These are phyloP conservation scores for Sistotremastrum suecicum DNA, from an alignment of 768 basidiomycete species.

Conservation along the genomic window DNA sequence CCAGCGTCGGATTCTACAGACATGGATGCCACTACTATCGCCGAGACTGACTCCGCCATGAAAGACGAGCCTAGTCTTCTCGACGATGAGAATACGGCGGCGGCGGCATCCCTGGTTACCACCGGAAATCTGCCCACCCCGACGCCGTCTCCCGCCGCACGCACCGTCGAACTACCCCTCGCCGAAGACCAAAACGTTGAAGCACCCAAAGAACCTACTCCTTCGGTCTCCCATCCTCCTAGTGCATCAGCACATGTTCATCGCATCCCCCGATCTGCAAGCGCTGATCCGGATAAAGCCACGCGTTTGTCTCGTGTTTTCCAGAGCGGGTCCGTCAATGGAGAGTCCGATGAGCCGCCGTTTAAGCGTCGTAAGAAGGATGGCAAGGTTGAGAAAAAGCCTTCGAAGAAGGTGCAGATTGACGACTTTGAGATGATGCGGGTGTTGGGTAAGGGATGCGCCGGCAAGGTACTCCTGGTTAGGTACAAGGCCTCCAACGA, in stretches of 20 bases:
- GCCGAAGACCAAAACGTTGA: slow-evolving; percentile 6
- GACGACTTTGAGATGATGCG: slow-evolving; percentile 97
- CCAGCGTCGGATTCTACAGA: neutral
- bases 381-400: slow-evolving; percentile 39
- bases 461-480: slow-evolving; percentile 91
- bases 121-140: slow-evolving; percentile 1
- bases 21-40: slow-evolving; percentile 7
- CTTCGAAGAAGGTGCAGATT: slow-evolving; percentile 57
- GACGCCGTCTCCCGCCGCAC: slow-evolving; percentile 3
- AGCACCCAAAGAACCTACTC: slow-evolving; percentile 23
- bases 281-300: slow-evolving; percentile 60
- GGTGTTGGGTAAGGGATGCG: slow-evolving; percentile 93
- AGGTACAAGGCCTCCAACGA: slow-evolving; percentile 57
- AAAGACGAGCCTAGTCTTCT: no score
- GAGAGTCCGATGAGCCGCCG: slow-evolving; percentile 16
- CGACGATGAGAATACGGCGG: no score
- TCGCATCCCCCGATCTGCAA: slow-evolving; percentile 64
- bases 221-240: slow-evolving; percentile 19
- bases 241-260: neutral
- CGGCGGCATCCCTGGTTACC: neutral
- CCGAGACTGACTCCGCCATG: neutral
- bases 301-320: slow-evolving; percentile 45
- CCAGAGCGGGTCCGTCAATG: slow-evolving; percentile 20
- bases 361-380: slow-evolving; percentile 36
- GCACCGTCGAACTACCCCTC: slow-evolving; percentile 11